Percentiles rank a stretch among this genome's conserved stretches.
These are phyloP conservation scores for Eutrema salsugineum DNA, from an alignment of 441 rosid genomes.

Conservation along the genomic window DNA sequence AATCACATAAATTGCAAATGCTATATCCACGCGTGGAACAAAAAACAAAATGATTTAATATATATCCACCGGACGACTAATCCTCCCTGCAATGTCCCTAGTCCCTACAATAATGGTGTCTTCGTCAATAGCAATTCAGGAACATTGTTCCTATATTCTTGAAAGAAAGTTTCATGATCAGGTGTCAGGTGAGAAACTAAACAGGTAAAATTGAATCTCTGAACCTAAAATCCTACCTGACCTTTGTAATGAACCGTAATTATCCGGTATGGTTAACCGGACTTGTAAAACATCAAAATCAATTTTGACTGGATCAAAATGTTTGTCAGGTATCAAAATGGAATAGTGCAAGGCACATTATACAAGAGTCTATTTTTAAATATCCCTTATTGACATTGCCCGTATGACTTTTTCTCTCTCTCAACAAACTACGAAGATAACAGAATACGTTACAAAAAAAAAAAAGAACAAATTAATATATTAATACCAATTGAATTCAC, in stretches of 20 bases:
- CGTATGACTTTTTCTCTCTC: slow-evolving; percentile 13
- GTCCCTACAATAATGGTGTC: too few species aligned
- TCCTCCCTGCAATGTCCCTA: too few species aligned
- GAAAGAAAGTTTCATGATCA: too few species aligned
- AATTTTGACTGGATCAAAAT: neutral
- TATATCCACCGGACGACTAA: too few species aligned
- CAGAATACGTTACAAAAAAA: neutral
- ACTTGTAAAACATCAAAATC: neutral
- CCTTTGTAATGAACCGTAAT: neutral
- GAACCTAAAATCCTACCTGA: too few species aligned
- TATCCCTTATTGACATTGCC: neutral
- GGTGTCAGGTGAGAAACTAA: too few species aligned
- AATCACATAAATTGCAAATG: too few species aligned
- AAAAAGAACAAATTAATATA: neutral
- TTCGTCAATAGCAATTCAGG: too few species aligned
- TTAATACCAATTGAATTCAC: neutral
- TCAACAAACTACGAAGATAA: slow-evolving; percentile 1
- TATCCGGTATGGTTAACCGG: neutral
- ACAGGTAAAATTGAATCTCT: too few species aligned
- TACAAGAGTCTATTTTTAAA: neutral
- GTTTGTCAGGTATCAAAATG: neutral
- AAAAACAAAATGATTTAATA: too few species aligned
- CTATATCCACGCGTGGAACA: too few species aligned
- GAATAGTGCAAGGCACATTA: slow-evolving; percentile 18
- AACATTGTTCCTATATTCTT: too few species aligned